phyloP scores from a whole-genome alignment of 805 yeast genomes.

The Candida fluviatilis region DNA sequence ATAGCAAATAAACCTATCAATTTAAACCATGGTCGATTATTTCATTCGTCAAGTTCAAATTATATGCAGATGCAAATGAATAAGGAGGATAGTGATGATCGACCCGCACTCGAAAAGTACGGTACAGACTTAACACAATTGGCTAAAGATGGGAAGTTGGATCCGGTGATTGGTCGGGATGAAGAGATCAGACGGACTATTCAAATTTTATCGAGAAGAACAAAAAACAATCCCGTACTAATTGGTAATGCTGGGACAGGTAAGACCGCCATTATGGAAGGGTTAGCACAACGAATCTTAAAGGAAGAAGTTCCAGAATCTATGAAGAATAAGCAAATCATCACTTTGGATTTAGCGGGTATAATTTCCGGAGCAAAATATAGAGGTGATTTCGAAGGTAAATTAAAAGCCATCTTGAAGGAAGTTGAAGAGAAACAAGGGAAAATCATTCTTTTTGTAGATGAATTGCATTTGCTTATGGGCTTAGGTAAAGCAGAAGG shows the following conservation, averaged over 20 bases:
- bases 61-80: constrained; percentile 39
- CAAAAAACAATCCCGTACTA: constrained; percentile 92
- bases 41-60: constrained; percentile 19
- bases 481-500: constrained; percentile 95
- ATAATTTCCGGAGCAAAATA: constrained; percentile 93
- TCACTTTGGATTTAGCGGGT: constrained; percentile 83
- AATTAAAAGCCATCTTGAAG: constrained; percentile 73
- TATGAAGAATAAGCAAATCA: constrained; percentile 78
- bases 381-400: constrained; percentile 94
- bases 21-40: constrained; percentile 9
- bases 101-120: constrained; percentile 75
- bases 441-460: constrained; percentile 75
- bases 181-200: constrained; percentile 92
- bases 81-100: constrained; percentile 43
- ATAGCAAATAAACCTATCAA: background rate
- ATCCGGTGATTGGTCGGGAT: constrained; percentile 96
- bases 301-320: constrained; percentile 93
- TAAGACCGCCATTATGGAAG: constrained; percentile 95
- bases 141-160: constrained; percentile 86
- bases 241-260: constrained; percentile 99
- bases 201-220: constrained; percentile 86
- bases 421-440: constrained; percentile 82
- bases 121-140: constrained; percentile 84
- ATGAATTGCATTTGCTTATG: constrained; percentile 83
- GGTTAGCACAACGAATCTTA: constrained; percentile 88